Conservation (phyloP, 2,329 filamentous ascomycete genomes). For the Cryphonectria nitschkei region DNA sequence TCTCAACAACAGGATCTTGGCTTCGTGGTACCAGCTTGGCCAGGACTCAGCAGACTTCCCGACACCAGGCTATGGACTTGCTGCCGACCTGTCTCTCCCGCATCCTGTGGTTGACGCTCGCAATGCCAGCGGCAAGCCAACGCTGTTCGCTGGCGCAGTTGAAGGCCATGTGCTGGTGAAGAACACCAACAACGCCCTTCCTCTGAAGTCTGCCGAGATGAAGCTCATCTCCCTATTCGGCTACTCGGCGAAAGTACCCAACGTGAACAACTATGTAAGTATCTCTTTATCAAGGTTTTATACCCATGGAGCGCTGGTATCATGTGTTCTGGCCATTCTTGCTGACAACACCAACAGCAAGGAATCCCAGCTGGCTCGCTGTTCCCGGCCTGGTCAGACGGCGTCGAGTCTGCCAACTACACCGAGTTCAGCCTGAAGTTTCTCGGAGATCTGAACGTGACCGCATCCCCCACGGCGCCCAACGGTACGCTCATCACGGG, state of each 20-base stretch:
- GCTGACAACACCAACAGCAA: not conserved
- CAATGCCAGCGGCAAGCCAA: constrained; percentile 46
- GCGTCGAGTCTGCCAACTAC: constrained; percentile 43
- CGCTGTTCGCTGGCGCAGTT: constrained; percentile 57
- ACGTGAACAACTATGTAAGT: constrained; percentile 43
- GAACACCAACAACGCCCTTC: constrained; percentile 59
- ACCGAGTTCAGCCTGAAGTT: constrained; percentile 38
- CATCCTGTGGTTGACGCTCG: constrained; percentile 59
- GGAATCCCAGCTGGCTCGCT: constrained; percentile 31
- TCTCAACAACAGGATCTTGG: constrained; percentile 42
- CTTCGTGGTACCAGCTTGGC: constrained; percentile 59
- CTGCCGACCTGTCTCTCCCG: constrained; percentile 49
- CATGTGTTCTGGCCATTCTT: not conserved
- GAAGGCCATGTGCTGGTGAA: constrained; percentile 69
- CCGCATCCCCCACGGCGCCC: constrained; percentile 36
- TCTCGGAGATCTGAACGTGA: constrained; percentile 26
- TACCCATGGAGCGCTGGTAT: too few relatives aligned
- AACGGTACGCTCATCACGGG: constrained; percentile 49
- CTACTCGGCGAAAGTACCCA: constrained; percentile 58
- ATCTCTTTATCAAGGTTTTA: not conserved
- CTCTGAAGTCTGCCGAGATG: constrained; percentile 52
- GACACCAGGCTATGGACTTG: constrained; percentile 54
- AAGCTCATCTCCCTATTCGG: constrained; percentile 64
- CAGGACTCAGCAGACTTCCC: constrained; percentile 51
- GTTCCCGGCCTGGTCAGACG: constrained; percentile 43